Base-by-base conservation (phyloP, 2,329 filamentous ascomycete species). In the Nemania serpens region DNA sequence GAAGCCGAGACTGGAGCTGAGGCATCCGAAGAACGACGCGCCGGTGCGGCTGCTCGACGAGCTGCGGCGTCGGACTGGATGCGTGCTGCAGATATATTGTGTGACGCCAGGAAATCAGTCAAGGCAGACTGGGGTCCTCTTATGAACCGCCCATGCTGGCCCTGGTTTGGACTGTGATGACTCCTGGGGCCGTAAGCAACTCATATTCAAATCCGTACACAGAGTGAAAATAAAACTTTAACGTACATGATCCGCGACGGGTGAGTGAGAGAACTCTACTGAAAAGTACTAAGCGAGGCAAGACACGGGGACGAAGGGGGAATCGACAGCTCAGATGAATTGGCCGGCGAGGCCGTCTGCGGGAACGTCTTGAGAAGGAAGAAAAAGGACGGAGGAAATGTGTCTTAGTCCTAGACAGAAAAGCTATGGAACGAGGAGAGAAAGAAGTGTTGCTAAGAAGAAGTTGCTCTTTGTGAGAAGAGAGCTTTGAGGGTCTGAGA, bases 121-220 rank as follows among this genome's bases (percentile, higher is more conserved):
- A 74, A 63, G 20, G 73, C 73, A 15, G 72, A 74, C 15, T 65
- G 65, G 29, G 71, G 71, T 22, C 72, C 71, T 55, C 68, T 61
- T 58, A 74, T 72, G 20, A 52, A 52, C 7, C 63, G 65, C 9
- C 47, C 50, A 12, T 56, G 37, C 20, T 60, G 57, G 49, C 49
- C 61, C 11, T 64, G 58, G 13, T 65, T 61, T 13, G 54, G 60
- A 45, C 58, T 63, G 29, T 64, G 63, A 43, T 64, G 66, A 22
- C 50, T 60, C 58, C 55, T 64, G 36, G 22, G 20, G 25, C n/a
- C 12, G 20, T 47, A 17, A 45, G 56, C 39, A 15, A 47, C 53
- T 41, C 25, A 11, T 22, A 33, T 2, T 22, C 22, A 48, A 9
- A 37, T 6, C 22, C 25, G 11, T 33, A 22, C 25, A 18, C 17